Percentiles rank a stretch among this genome's conserved stretches.
Conservation (phyloP, 305 asterid genomes). For the Fraxinus platypoda region DNA sequence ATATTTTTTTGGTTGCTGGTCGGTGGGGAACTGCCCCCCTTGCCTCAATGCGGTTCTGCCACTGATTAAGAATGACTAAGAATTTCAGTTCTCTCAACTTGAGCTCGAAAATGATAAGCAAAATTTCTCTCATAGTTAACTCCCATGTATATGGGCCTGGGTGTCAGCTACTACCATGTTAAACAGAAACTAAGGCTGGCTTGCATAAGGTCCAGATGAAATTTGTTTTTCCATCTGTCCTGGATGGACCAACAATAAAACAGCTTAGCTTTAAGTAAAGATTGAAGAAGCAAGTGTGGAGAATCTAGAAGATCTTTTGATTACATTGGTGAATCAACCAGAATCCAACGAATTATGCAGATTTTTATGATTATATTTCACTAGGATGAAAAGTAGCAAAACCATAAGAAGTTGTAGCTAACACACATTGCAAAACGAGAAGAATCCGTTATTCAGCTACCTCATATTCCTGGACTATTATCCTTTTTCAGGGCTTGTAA, state of each 20-base stretch:
- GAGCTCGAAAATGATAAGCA: neutral
- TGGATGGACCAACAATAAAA: neutral
- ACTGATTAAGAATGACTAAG: neutral
- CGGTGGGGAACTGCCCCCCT: neutral
- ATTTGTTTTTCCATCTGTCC: neutral
- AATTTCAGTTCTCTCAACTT: neutral
- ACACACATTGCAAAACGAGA: neutral
- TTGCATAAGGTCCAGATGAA: neutral
- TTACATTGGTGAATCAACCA: neutral
- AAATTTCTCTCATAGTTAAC: neutral
- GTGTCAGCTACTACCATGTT: neutral
- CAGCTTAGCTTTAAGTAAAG: neutral
- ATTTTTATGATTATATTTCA: neutral
- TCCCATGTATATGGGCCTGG: neutral
- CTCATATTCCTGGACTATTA: conserved; percentile 14
- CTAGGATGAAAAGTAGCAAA: neutral
- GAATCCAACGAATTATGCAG: neutral
- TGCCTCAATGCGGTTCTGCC: neutral
- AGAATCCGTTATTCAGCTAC: neutral
- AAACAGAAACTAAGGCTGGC: neutral
- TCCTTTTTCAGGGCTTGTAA: conserved; percentile 8
- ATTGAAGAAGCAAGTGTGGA: neutral
- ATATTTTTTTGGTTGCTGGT: neutral
- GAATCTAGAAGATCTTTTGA: neutral
- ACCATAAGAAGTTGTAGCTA: neutral